Evolutionary conservation across 176 grass and related monocot genomes (phyloP), one percentile per base, ranked within the genome.

Genomic region (Avena atlantica): DNA sequence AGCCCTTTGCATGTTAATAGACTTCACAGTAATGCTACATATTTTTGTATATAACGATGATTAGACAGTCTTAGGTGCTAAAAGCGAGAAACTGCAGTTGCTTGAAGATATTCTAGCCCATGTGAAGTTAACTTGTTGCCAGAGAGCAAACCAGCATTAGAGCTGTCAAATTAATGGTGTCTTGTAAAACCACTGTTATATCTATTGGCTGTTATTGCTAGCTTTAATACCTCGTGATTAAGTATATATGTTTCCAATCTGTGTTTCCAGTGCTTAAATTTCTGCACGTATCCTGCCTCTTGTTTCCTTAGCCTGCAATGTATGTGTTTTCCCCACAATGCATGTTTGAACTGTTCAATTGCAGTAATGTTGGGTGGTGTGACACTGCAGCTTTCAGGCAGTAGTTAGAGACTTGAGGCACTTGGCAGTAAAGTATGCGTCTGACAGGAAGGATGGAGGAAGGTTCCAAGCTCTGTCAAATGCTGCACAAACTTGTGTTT

Each of bases 381-480:
- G 55, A 73, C 25, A 64, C 76, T 88, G 79, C 64, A 94, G 93
- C 68, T 25, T 92, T 50, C 89, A 89, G 71, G 91, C 91, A 34
- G 24, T 95, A 76, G 37, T 92, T 77, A 72, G 86, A 65, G 93
- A 86, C 58, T 87, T 95, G 62, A 85, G 91, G 65, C 83, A 89
- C 15, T 87, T 95, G 67, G 88, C 93, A 83, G 89, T 62, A 72
- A 86, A 85, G 79, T 81, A 82, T 74, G 89, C 93, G 53, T 87
- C 88, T 17, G 20, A 86, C 14, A 92, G 86, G 72, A 95, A 88
- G 84, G 93, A 89, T 73, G 88, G 64, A 83, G 34, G 55, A 84
- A 88, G 82, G 76, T n/a, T 56, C 62, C 87, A 87, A 85, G 84
- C 80, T 60, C 81, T 91, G 17, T 79, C 83, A 55, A 89, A 80